A percentile compares a stretch with the other conserved stretches of the same genome.
Evolutionary conservation across 805 yeast species (phyloP).

Genomic region (Hanseniaspora lindneri): DNA sequence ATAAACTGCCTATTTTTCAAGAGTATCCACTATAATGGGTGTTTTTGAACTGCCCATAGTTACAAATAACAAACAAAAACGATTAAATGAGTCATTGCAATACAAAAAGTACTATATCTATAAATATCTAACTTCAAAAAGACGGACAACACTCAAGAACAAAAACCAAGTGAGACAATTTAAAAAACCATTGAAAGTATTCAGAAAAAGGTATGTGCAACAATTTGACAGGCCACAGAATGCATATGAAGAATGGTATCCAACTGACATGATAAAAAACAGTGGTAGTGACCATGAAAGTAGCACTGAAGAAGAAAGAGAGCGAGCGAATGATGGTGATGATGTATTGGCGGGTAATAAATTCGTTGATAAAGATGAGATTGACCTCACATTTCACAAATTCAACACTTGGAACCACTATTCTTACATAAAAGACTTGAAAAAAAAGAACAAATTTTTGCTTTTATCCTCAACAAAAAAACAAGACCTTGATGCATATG

Average conservation of each 20-base stretch:
- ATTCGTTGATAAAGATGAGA: not conserved
- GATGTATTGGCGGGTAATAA: not conserved
- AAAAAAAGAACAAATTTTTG: constrained; percentile 5
- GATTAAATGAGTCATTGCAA: constrained; percentile 6
- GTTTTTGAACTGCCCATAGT: constrained; percentile 16
- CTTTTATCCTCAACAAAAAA: constrained; percentile 5
- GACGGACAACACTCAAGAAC: not conserved
- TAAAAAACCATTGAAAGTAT: not conserved
- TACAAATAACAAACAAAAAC: constrained; percentile 9
- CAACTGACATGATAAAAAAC: constrained; percentile 5
- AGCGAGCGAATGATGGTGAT: not conserved
- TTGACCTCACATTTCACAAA: constrained; percentile 1
- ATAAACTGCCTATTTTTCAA: too few species aligned
- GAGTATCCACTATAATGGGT: constrained; percentile 3
- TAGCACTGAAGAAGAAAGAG: not conserved
- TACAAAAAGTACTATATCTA: constrained; percentile 13
- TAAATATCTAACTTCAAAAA: not conserved
- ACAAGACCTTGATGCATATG: constrained; percentile 9
- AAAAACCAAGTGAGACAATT: not conserved
- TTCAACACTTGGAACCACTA: constrained; percentile 7
- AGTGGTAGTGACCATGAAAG: not conserved
- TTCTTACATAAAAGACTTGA: constrained; percentile 1
- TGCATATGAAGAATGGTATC: constrained; percentile 26
- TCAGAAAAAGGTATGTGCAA: constrained; percentile 23
- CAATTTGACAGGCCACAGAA: constrained; percentile 26